Conservation (phyloP, 345 rosid genomes). For the Bretschneidera sinensis region DNA sequence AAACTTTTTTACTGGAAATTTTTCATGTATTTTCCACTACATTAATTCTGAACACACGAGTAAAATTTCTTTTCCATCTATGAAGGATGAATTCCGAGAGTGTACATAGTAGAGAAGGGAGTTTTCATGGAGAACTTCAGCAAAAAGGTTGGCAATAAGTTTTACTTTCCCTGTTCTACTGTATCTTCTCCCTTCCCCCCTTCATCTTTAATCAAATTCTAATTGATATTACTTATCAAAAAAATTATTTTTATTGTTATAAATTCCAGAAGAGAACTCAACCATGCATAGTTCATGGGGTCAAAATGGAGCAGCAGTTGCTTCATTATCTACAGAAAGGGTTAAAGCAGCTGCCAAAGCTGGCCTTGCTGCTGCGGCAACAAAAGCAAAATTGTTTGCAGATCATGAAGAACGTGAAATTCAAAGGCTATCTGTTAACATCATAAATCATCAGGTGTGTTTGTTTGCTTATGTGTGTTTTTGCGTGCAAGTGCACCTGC, state of each 20-base stretch:
- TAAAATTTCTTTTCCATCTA: slow-evolving; percentile 7
- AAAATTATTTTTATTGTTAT: slow-evolving; percentile 17
- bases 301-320: slow-evolving; percentile 47
- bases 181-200: not conserved
- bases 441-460: slow-evolving; percentile 86
- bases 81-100: slow-evolving; percentile 60
- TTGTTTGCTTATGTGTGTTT: too few relatives aligned
- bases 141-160: slow-evolving; percentile 38
- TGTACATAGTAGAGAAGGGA: slow-evolving; percentile 41
- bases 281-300: slow-evolving; percentile 29
- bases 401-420: slow-evolving; percentile 99
- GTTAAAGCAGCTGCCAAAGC: slow-evolving; percentile 75
- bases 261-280: slow-evolving; percentile 33
- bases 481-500: too few relatives aligned
- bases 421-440: slow-evolving; percentile 92
- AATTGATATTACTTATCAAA: too few relatives aligned
- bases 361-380: slow-evolving; percentile 95
- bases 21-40: not conserved
- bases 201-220: not conserved
- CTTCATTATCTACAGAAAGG: slow-evolving; percentile 56
- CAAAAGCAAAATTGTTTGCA: slow-evolving; percentile 91
- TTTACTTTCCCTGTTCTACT: not conserved
- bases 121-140: slow-evolving; percentile 46
- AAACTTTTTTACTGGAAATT: not conserved
- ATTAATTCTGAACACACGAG: not conserved